These are phyloP conservation scores for Rubia peregrina DNA, from an alignment of 305 asterid species.

Conservation along the genomic window DNA sequence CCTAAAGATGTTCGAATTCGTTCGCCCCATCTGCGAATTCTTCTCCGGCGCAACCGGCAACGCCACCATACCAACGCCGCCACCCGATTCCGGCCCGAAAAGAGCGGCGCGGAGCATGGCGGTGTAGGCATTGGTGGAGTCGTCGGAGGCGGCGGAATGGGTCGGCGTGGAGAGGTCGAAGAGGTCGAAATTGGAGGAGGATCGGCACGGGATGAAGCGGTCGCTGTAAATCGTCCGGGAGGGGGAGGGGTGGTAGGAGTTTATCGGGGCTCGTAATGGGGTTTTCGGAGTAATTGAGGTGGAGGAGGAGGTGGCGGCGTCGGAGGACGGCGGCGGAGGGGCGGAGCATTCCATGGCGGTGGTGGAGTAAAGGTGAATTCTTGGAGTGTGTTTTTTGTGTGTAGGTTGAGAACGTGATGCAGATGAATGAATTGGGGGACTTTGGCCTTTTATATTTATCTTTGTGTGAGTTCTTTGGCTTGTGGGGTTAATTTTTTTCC, in stretches of 20 bases:
- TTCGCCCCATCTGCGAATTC: slow-evolving; percentile 37
- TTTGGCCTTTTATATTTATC: background rate
- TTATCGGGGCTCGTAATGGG: slow-evolving; percentile 14
- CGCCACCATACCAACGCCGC: slow-evolving; percentile 20
- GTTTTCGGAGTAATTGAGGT: background rate
- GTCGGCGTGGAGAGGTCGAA: slow-evolving; percentile 46
- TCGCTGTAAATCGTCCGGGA: slow-evolving; percentile 60
- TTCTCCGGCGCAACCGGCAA: slow-evolving; percentile 53
- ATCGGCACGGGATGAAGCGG: slow-evolving; percentile 77
- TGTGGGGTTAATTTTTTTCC: slow-evolving; percentile 9
- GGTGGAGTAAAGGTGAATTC: slow-evolving; percentile 6
- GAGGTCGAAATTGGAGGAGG: slow-evolving; percentile 74
- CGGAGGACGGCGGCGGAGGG: slow-evolving; percentile 9
- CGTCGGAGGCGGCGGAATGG: slow-evolving; percentile 30
- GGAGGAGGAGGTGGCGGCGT: slow-evolving; percentile 13
- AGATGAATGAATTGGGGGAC: background rate
- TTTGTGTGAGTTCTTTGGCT: background rate
- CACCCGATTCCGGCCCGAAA: slow-evolving; percentile 48
- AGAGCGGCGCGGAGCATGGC: slow-evolving; percentile 58
- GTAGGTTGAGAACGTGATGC: background rate
- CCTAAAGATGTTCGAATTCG: slow-evolving; percentile 69
- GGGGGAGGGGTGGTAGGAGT: slow-evolving; percentile 31
- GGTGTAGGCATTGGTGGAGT: slow-evolving; percentile 52
- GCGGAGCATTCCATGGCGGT: slow-evolving; percentile 20
- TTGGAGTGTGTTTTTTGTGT: background rate